Evolutionary conservation across 345 rosid species (phyloP).

Genomic region (Lumnitzera racemosa): DNA sequence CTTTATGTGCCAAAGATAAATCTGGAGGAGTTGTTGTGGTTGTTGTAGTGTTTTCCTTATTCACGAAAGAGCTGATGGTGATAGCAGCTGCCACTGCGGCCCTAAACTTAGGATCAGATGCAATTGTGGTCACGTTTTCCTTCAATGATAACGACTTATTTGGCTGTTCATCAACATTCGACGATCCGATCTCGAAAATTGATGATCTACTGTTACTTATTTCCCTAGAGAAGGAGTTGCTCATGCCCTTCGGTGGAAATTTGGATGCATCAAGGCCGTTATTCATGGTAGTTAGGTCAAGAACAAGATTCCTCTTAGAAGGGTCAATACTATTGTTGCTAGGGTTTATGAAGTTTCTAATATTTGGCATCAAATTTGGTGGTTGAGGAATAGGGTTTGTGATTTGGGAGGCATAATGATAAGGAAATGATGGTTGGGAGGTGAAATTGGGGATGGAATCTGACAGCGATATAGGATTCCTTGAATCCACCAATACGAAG

Average conservation of each 20-base stretch:
- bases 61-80: slow-evolving; percentile 25
- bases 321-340: slow-evolving; percentile 15
- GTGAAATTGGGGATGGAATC: background rate
- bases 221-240: slow-evolving; percentile 4
- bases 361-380: slow-evolving; percentile 7
- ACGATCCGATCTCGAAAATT: background rate
- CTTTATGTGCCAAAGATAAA: slow-evolving; percentile 5
- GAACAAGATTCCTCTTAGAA: slow-evolving; percentile 28
- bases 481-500: slow-evolving; percentile 37
- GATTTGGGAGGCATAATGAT: slow-evolving; percentile 4
- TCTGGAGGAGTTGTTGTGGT: background rate
- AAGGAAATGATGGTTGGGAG: slow-evolving; percentile 13
- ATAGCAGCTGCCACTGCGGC: slow-evolving; percentile 49
- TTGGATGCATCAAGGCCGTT: background rate
- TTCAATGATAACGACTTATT: background rate
- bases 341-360: slow-evolving; percentile 14
- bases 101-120: slow-evolving; percentile 52
- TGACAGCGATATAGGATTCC: slow-evolving; percentile 11
- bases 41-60: slow-evolving; percentile 20
- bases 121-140: slow-evolving; percentile 27
- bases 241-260: slow-evolving; percentile 1
- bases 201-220: background rate
- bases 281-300: slow-evolving; percentile 25
- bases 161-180: background rate
- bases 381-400: slow-evolving; percentile 9